These are phyloP conservation scores for Ustilago esculenta DNA, from an alignment of 1,284 basidiomycete genomes.

Conservation along the genomic window DNA sequence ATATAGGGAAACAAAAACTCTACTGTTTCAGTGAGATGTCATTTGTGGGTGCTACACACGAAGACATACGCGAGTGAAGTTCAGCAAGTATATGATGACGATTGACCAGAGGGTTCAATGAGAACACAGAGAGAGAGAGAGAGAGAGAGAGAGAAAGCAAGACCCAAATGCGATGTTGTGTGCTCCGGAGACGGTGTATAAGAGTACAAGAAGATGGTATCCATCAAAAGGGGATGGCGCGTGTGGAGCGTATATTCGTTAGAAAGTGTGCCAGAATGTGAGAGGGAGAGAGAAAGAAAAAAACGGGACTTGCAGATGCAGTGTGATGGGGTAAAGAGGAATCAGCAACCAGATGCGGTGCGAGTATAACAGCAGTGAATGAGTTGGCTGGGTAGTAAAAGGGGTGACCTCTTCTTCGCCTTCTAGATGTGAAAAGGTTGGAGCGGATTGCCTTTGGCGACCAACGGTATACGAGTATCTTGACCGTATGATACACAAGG, in stretches of 20 bases:
- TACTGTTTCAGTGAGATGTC: no score
- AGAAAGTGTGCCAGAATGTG: neutral
- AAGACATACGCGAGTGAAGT: neutral
- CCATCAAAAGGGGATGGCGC: neutral
- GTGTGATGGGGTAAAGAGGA: neutral
- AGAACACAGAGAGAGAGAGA: conserved; percentile 2
- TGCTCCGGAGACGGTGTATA: conserved; percentile 46
- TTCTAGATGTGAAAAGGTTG: conserved; percentile 3
- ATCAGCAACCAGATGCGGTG: conserved; percentile 20
- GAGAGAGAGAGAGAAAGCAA: conserved; percentile 14
- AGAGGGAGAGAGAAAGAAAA: neutral
- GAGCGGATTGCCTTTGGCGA: conserved; percentile 11
- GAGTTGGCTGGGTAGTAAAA: conserved; percentile 18
- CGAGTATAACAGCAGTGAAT: conserved; percentile 37
- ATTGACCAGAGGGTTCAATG: neutral
- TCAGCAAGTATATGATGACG: conserved; percentile 39
- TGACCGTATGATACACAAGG: conserved; percentile 25
- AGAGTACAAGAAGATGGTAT: conserved; percentile 36
- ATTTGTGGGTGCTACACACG: no score
- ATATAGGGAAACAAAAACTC: no score
- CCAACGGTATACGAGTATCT: conserved; percentile 45
- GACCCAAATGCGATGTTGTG: conserved; percentile 24
- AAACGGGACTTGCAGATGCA: neutral
- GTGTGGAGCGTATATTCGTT: no score
- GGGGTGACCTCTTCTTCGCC: conserved; percentile 19